Percentiles rank a stretch among this genome's conserved stretches.
Evolutionary conservation across 2,329 filamentous ascomycete species (phyloP).

Genomic region (Colletotrichum sp.): DNA sequence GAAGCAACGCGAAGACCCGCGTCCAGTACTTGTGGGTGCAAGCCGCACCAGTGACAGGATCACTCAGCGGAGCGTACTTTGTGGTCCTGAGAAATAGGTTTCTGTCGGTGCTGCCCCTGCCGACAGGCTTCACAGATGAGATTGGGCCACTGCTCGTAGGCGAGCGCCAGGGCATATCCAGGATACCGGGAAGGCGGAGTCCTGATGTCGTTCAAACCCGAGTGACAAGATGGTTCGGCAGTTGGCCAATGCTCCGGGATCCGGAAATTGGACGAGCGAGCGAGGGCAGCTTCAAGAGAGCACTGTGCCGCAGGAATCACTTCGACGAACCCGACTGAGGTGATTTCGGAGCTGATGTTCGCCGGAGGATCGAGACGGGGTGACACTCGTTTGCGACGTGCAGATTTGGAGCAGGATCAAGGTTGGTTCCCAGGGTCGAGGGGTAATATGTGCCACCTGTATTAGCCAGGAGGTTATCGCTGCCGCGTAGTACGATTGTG

Average conservation of each 20-base stretch:
- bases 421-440: neutral
- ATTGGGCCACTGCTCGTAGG: neutral
- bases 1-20: neutral
- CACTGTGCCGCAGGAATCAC: neutral
- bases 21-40: neutral
- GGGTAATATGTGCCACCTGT: neutral
- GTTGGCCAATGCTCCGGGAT: constrained; percentile 2
- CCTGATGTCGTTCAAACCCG: neutral
- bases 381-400: constrained; percentile 5
- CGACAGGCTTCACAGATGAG: neutral
- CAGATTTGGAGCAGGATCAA: neutral
- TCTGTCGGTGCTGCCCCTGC: neutral
- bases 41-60: neutral
- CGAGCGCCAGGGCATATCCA: constrained; percentile 1
- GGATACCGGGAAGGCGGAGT: neutral
- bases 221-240: neutral
- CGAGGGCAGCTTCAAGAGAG: neutral
- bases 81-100: neutral
- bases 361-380: neutral
- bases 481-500: neutral
- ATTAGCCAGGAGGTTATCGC: neutral
- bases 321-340: neutral
- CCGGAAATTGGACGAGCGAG: neutral
- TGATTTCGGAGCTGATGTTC: neutral
- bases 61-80: neutral